These are phyloP conservation scores for Xylaria sp. DNA, from an alignment of 2,329 filamentous ascomycete genomes.

Conservation along the genomic window DNA sequence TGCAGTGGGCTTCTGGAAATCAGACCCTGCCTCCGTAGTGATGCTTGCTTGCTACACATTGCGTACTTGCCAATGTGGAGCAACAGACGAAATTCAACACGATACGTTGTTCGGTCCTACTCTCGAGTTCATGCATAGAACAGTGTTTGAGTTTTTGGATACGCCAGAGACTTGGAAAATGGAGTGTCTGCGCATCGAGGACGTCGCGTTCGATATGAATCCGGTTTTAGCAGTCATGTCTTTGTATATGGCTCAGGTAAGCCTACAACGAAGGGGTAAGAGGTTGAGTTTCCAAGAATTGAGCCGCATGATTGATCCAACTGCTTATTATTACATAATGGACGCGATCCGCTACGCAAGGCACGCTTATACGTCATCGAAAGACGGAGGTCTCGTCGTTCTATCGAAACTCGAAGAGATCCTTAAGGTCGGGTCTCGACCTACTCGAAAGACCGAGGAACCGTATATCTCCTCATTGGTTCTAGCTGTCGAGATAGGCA, in stretches of 20 bases:
- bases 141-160: background rate
- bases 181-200: background rate
- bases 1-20: slow-evolving; percentile 1
- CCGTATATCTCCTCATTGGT: background rate
- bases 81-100: background rate
- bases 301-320: too few species aligned
- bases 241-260: background rate
- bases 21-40: background rate
- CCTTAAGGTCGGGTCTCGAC: background rate
- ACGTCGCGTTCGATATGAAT: background rate
- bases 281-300: background rate
- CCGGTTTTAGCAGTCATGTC: background rate
- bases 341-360: background rate
- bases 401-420: background rate
- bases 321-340: background rate
- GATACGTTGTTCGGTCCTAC: background rate
- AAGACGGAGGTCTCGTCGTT: background rate
- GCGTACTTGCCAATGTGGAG: background rate
- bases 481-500: background rate
- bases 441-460: background rate
- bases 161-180: slow-evolving; percentile 1
- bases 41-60: background rate
- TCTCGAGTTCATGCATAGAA: background rate
- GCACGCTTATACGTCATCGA: background rate
- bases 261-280: background rate